Base-by-base conservation (phyloP, 2,329 filamentous ascomycete species). In the Curvularia sp. region DNA sequence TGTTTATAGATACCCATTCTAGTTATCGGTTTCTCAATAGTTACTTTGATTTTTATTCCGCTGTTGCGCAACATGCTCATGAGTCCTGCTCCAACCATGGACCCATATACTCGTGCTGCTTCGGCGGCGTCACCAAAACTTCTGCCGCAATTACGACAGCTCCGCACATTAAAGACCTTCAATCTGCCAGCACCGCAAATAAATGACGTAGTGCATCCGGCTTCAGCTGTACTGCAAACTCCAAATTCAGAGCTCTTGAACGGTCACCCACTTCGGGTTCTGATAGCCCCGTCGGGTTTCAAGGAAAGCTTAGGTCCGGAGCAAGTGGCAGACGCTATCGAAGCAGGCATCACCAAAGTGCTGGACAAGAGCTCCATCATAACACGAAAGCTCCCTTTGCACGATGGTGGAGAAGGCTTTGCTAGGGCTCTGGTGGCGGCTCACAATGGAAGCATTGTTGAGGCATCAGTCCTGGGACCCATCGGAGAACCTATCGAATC, bases 361-460 rank as follows among this genome's bases (percentile, higher is more conserved):
- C 63, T 81, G 3, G 65, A 69, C 38, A 52, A 55, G 46, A 77
- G 77, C n/a, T 70, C 76, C 39, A 79, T 81, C 15, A 64, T 71
- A 1, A 67, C 84, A 39, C 78, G 72, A 49, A 84, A 84, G 64
- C 78, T 82, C 3, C 83, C 83, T 10, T 72, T 85, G 8, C 80
- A 83, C 3, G 83, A 85, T 63, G 83, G 83, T 2, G 83, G 83
- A 53, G 83, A 85, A 58, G 82, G 83, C 3, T 85, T 85, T 63
- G 80, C 80, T 18, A 71, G 74, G 6, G 81, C 81, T 18, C 68
- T 85, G 13, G 78, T 83, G 12, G 71, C 75, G 38, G 75, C 78
- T 4, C 81, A 81, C 0, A 69, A 70, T 2, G 83, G 83, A 4
- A 59, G 70, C 9, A 66, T 83, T 24, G 69, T 76, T 18, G 59